Evolutionary conservation across 768 basidiomycete genomes (phyloP), one percentile per base, ranked within the genome.

Genomic region (Lenzites betulinus): DNA sequence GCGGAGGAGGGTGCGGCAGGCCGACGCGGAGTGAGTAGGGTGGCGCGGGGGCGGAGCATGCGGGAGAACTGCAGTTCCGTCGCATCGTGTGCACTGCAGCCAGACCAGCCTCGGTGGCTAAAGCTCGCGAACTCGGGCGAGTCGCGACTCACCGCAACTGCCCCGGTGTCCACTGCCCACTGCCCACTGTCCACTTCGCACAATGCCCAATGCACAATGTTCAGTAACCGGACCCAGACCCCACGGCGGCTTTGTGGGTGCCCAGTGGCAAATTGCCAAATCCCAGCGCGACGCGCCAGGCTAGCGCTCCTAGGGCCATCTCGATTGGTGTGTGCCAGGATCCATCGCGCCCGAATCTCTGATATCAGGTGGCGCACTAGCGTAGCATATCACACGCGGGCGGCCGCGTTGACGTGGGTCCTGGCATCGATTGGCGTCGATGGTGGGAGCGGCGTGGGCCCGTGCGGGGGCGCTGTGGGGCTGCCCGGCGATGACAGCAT

Each of bases 151-250:
- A n/a, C n/a, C n/a, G n/a, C n/a, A n/a, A n/a, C n/a, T n/a, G n/a
- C n/a, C 25, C 20, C 41, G n/a, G 54, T 47, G 54, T 43, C 33
- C 16, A 57, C 50, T 36, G 23, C 55, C 13, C 36, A 44, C 38
- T 38, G 16, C 18, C 30, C 25, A 25, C 41, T 58, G 56, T 50
- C 56, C 48, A 41, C 41, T 58, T 58, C 48, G 48, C 38, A 28
- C 56, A 28, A 42, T 58, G 56, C 39, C 22, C n/a, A n/a, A n/a
- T n/a, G 48, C 38, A 28, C 56, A 28, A 42, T 58, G 56, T 41
- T 23, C 13, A 9, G 49, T 51, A 50, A 47, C 39, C 56, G 36
- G 11, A 16, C 18, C 3, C 26, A 9, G 28, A 28, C 41, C 8
- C 13, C 4, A 28, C 26, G 26, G 47, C 22, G 44, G 44, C 15